phyloP scores from a whole-genome alignment of 2,329 filamentous ascomycete genomes.

The Metarhizium rileyi region DNA sequence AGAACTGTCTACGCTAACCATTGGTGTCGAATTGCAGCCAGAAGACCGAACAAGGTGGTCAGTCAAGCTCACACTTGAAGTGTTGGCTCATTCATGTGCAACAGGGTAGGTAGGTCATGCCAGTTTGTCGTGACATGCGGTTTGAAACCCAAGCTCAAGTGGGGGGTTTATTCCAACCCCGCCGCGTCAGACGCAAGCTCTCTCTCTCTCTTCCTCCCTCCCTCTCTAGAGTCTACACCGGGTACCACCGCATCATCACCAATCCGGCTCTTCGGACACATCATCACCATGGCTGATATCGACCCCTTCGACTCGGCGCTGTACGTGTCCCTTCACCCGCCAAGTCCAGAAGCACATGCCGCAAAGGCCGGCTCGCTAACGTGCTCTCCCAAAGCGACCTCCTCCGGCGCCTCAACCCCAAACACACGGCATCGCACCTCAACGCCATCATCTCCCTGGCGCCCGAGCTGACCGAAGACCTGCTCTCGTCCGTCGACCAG shows the following conservation, averaged over 20 bases:
- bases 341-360: neutral
- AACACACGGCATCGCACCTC: slow-evolving; percentile 81
- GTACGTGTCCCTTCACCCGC: slow-evolving; percentile 34
- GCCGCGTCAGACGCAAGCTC: neutral
- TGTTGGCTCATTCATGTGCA: too few relatives aligned
- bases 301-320: slow-evolving; percentile 69
- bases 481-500: slow-evolving; percentile 95
- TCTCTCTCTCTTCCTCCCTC: too few relatives aligned
- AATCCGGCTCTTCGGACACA: neutral
- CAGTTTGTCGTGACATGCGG: neutral
- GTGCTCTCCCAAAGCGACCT: slow-evolving; percentile 59
- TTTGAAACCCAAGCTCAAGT: neutral
- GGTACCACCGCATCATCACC: neutral
- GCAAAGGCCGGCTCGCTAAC: neutral
- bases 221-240: too few relatives aligned
- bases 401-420: slow-evolving; percentile 92
- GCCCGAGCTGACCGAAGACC: slow-evolving; percentile 90
- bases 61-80: too few relatives aligned
- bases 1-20: neutral
- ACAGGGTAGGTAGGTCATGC: too few relatives aligned
- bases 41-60: too few relatives aligned
- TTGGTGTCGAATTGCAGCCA: too few relatives aligned
- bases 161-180: neutral
- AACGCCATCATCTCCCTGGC: slow-evolving; percentile 80
- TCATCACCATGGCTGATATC: slow-evolving; percentile 36